A percentile compares a stretch with the other conserved stretches of the same genome.
These are phyloP conservation scores for Tulasnella sp. DNA, from an alignment of 768 basidiomycete species.

Conservation along the genomic window DNA sequence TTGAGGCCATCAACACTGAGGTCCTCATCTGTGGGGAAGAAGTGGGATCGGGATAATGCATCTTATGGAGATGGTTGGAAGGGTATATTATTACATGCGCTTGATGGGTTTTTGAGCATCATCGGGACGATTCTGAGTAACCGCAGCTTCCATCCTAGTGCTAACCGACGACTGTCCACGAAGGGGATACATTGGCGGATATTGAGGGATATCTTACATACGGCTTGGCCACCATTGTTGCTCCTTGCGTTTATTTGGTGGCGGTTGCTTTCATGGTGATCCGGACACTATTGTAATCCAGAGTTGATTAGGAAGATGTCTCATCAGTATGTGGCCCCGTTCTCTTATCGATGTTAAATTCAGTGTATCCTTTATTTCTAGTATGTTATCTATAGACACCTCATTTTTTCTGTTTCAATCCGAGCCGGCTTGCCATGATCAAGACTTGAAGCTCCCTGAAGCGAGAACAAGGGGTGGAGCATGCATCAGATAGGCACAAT, in stretches of 20 bases:
- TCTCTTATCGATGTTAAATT: no score
- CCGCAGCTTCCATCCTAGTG: background rate
- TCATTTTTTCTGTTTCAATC: no score
- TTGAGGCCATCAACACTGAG: background rate
- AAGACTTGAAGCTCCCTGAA: no score
- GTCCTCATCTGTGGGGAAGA: background rate
- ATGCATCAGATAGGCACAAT: no score
- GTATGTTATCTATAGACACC: no score
- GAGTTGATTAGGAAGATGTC: background rate
- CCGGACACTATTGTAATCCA: background rate
- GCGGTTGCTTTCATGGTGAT: constrained; percentile 12
- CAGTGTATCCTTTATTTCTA: no score
- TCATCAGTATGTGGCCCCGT: no score
- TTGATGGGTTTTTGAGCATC: background rate
- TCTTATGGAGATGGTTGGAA: constrained; percentile 10
- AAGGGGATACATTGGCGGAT: constrained; percentile 11
- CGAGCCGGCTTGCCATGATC: no score
- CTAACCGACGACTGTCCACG: background rate
- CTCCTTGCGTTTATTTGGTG: constrained; percentile 12
- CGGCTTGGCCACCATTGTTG: constrained; percentile 16
- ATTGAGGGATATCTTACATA: constrained; percentile 6
- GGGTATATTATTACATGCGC: constrained; percentile 1
- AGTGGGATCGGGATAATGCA: constrained; percentile 1
- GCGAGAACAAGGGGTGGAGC: no score
- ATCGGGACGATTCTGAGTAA: background rate